phyloP scores from a whole-genome alignment of 2,329 filamentous ascomycete genomes.

The Aureobasidium subglaciale region DNA sequence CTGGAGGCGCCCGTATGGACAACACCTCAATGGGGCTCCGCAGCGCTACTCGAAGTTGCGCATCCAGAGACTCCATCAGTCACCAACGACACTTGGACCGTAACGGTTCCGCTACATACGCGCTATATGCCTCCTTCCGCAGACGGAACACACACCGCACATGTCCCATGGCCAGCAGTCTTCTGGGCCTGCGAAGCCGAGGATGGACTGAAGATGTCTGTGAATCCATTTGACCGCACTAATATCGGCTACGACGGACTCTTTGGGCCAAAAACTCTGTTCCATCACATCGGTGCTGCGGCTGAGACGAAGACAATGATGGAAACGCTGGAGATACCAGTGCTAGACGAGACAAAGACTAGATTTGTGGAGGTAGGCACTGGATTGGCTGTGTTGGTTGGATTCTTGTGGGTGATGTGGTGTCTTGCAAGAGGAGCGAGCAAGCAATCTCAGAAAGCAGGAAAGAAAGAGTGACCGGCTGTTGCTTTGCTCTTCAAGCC shows the following conservation, averaged over 20 bases:
- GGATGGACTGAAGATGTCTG: conserved; percentile 58
- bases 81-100: conserved; percentile 45
- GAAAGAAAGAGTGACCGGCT: neutral
- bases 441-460: neutral
- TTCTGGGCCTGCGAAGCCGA: conserved; percentile 83
- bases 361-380: conserved; percentile 38
- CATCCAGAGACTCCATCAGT: conserved; percentile 36
- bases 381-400: conserved; percentile 34
- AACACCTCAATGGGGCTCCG: conserved; percentile 69
- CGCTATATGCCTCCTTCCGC: conserved; percentile 62
- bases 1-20: conserved; percentile 86
- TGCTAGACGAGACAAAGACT: conserved; percentile 32
- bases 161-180: conserved; percentile 72
- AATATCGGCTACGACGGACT: conserved; percentile 79
- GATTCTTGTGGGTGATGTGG: conserved; percentile 41
- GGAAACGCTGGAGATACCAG: conserved; percentile 33
- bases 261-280: conserved; percentile 69
- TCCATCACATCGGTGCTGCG: conserved; percentile 59
- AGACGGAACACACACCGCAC: conserved; percentile 32
- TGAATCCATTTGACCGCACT: conserved; percentile 78
- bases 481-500: too few species aligned
- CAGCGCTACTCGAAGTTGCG: conserved; percentile 66
- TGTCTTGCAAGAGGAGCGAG: neutral
- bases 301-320: conserved; percentile 13
- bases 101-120: conserved; percentile 73